A percentile compares a stretch with the other conserved stretches of the same genome.
Evolutionary conservation across 2,329 filamentous ascomycete species (phyloP).

Genomic region (Talaromyces piceae): DNA sequence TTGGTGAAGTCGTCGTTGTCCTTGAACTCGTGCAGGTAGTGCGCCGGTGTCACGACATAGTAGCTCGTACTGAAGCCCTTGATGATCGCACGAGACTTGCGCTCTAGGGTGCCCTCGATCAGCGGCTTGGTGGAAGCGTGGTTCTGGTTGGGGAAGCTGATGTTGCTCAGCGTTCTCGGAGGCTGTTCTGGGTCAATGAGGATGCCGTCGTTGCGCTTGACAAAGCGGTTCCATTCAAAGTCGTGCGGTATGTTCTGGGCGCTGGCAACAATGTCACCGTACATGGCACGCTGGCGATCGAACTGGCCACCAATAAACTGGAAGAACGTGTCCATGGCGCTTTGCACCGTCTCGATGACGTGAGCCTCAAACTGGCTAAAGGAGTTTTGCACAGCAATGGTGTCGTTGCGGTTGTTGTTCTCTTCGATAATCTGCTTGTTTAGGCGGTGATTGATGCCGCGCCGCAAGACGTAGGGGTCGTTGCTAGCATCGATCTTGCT

Average conservation of each 20-base stretch:
- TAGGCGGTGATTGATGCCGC: constrained; percentile 73
- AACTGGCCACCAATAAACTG: constrained; percentile 71
- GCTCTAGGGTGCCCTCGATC: constrained; percentile 81
- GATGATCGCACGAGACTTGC: constrained; percentile 80
- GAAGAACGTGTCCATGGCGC: constrained; percentile 74
- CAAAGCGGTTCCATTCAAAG: constrained; percentile 88
- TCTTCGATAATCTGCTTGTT: constrained; percentile 89
- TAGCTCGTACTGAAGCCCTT: constrained; percentile 72
- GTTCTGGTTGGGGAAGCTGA: constrained; percentile 82
- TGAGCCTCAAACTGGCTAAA: constrained; percentile 84
- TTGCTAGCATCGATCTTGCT: constrained; percentile 63
- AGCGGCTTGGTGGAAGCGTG: constrained; percentile 73
- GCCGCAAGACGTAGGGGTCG: constrained; percentile 81
- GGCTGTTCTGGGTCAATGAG: constrained; percentile 72
- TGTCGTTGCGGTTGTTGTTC: constrained; percentile 90
- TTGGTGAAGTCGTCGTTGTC: constrained; percentile 66
- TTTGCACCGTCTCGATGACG: constrained; percentile 73
- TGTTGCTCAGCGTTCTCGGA: constrained; percentile 63
- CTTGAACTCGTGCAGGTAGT: constrained; percentile 94
- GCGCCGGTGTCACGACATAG: constrained; percentile 83
- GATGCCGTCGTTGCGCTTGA: constrained; percentile 59
- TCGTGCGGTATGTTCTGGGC: constrained; percentile 71
- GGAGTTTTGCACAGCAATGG: constrained; percentile 83
- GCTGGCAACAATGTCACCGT: constrained; percentile 71
- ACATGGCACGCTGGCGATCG: constrained; percentile 72